Base-by-base conservation (phyloP, 768 basidiomycete species). In the Coprinopsis sp. region DNA sequence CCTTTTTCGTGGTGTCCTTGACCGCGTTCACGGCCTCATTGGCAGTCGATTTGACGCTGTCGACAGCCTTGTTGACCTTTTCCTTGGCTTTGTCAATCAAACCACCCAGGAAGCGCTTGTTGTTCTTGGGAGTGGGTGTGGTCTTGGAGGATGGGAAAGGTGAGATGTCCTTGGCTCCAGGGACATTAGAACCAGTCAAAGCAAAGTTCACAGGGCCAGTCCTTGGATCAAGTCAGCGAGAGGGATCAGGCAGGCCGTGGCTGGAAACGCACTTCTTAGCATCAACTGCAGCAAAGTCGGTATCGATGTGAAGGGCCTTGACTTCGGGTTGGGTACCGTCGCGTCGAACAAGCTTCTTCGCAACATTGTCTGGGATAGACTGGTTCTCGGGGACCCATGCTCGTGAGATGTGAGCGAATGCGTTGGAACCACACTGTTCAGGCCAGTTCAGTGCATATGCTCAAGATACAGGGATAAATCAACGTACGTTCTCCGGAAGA, bases 331-430 rank as follows among this genome's bases (percentile, higher is more conserved):
- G 21, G 10, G 37, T 38, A 11, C 52, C 52, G 44, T 58, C 59
- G 13, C 65, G 54, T 14, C 63, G 60, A 8, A 52, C 44, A 31
- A 67, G 46, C 21, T 50, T 47, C 33, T 44, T 38, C 1, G 54
- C 56, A 11, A 67, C 47, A 19, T 46, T 28, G 2, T 48, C 25
- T 0, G 69, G 67, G 14, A 70, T 54, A 0, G 63, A 62, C 51
- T 72, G 72, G 45, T 73, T 62, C 10, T 62, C 54, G 2, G 67
- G 57, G n/a, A 61, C 55, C 62, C 65, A 67, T 2, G 64, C 61
- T n/a, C 53, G 54, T 6, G 63, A 64, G 34, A 74, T 52, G n/a
- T 57, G 54, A 4, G 60, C 63, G 44, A 65, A 65, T 1, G 52
- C 46, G 19, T 46, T 51, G 31, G 33, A 27, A 19, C 54, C 55